phyloP scores from a whole-genome alignment of 768 basidiomycete genomes.

The Polyporus arcularius region DNA sequence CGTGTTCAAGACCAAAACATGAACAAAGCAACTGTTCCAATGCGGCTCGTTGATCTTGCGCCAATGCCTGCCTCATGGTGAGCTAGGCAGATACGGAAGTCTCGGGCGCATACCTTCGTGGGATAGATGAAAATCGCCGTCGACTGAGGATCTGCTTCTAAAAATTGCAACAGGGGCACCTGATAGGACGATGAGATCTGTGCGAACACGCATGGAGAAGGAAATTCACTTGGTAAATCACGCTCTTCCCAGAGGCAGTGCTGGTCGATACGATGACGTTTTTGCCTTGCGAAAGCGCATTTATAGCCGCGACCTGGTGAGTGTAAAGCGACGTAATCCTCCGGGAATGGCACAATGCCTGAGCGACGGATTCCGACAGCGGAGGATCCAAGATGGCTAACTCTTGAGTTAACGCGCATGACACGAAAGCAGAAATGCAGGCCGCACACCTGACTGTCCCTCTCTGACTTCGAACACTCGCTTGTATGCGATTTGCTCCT shows the following conservation, averaged over 20 bases:
- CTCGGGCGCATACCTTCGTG: conserved; percentile 59
- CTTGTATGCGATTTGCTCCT: conserved; percentile 63
- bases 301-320: conserved; percentile 74
- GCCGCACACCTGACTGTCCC: conserved; percentile 49
- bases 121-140: conserved; percentile 88
- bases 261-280: conserved; percentile 89
- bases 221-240: conserved; percentile 77
- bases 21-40: conserved; percentile 64
- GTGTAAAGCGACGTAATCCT: conserved; percentile 65
- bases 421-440: background rate
- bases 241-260: conserved; percentile 88
- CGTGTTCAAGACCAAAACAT: conserved; percentile 62
- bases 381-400: conserved; percentile 53
- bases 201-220: background rate
- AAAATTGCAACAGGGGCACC: conserved; percentile 68
- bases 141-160: conserved; percentile 59
- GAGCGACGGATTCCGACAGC: conserved; percentile 55
- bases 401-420: background rate
- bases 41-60: conserved; percentile 81
- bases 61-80: conserved; percentile 60
- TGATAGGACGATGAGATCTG: conserved; percentile 26
- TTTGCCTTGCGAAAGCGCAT: conserved; percentile 53
- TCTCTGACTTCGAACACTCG: conserved; percentile 54
- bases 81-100: background rate
- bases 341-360: conserved; percentile 58